A percentile compares a stretch with the other conserved stretches of the same genome.
Evolutionary conservation across 2,329 filamentous ascomycete genomes (phyloP).

Genomic region (Apiospora hydei): DNA sequence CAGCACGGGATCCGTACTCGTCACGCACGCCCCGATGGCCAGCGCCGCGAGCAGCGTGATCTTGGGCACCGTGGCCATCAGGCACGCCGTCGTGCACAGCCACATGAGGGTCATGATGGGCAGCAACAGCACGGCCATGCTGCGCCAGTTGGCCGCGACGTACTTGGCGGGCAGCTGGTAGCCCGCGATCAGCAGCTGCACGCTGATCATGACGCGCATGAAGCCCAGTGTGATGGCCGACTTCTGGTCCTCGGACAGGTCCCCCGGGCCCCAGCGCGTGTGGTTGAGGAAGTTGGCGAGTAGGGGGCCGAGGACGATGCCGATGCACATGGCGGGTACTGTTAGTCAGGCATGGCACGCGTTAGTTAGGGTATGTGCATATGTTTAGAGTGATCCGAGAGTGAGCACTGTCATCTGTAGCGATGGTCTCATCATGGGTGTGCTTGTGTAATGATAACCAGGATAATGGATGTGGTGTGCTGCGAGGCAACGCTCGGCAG

Average conservation of each 20-base stretch:
- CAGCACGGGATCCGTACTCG: conserved; percentile 68
- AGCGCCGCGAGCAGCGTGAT: conserved; percentile 60
- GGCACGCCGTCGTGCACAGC: conserved; percentile 63
- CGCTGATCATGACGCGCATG: conserved; percentile 66
- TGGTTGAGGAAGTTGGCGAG: conserved; percentile 60
- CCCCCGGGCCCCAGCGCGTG: conserved; percentile 48
- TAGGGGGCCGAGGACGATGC: conserved; percentile 61
- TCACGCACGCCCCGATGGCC: conserved; percentile 67
- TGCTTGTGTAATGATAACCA: too few species aligned
- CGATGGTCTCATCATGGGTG: background rate
- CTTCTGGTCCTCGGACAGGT: conserved; percentile 43
- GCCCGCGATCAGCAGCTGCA: conserved; percentile 69
- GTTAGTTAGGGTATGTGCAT: background rate
- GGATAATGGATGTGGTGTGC: background rate
- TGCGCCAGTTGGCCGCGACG: conserved; percentile 54
- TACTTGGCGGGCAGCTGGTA: conserved; percentile 68
- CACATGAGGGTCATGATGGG: conserved; percentile 70
- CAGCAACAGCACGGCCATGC: conserved; percentile 61
- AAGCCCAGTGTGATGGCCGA: conserved; percentile 54
- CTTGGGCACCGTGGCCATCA: conserved; percentile 62
- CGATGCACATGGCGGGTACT: conserved; percentile 64
- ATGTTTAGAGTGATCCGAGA: too few species aligned
- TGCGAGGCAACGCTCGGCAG: background rate
- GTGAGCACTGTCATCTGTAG: background rate
- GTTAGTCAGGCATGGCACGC: background rate